phyloP scores from a whole-genome alignment of 1,284 basidiomycete genomes.

The Ceratobasidium sp. region DNA sequence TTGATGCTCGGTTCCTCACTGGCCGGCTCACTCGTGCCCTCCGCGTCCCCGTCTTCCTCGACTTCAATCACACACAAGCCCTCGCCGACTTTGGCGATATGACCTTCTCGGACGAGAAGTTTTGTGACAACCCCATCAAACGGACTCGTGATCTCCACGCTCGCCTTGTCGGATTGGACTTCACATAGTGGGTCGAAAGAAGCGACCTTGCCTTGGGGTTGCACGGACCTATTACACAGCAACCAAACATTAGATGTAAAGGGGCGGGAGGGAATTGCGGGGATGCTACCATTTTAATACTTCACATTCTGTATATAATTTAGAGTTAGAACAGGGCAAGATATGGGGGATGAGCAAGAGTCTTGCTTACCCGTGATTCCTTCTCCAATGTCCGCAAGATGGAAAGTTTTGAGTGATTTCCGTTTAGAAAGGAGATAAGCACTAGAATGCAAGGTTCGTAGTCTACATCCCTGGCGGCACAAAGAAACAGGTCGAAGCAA shows the following conservation, averaged over 20 bases:
- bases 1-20: conserved; percentile 38
- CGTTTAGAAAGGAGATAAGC: conserved; percentile 43
- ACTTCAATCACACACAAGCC: conserved; percentile 88
- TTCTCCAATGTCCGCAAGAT: conserved; percentile 96
- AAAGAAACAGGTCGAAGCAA: conserved; percentile 21
- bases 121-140: conserved; percentile 83
- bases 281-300: conserved; percentile 81
- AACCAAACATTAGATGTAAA: conserved; percentile 12
- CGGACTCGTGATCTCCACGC: conserved; percentile 93
- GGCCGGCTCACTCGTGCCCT: conserved; percentile 3
- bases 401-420: conserved; percentile 67
- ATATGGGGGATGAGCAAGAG: background rate
- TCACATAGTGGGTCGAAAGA: conserved; percentile 92
- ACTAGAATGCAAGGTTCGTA: conserved; percentile 43
- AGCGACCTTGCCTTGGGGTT: conserved; percentile 70
- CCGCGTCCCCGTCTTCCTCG: conserved; percentile 67
- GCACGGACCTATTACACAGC: conserved; percentile 67
- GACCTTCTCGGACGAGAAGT: conserved; percentile 83
- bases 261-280: conserved; percentile 48
- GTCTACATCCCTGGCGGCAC: conserved; percentile 16
- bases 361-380: conserved; percentile 66
- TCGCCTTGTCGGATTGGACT: conserved; percentile 95
- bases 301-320: conserved; percentile 88
- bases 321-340: background rate
- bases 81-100: conserved; percentile 89